Evolutionary conservation across 352 stramenopile species (phyloP), one percentile per base, ranked within the genome.

Genomic region (Pythium aphanidermatum): DNA sequence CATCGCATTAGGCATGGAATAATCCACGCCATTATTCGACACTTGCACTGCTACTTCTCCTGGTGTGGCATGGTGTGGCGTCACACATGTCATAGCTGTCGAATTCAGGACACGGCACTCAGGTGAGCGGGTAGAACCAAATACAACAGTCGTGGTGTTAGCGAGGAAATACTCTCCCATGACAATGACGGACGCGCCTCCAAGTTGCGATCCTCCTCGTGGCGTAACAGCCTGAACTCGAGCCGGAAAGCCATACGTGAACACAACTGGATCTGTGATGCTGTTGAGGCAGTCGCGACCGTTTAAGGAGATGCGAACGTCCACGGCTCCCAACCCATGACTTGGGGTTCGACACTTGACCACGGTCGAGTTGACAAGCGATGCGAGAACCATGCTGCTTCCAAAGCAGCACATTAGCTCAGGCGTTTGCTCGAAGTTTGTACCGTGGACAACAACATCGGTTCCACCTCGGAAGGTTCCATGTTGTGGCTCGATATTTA

Each of bases 401-500:
- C 61, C 65, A 58, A 95, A 92, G 30, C 76, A 84, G 34, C 84
- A 95, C 5, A 69, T 63, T 0, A 94, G 46, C 11, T 67, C 31
- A 3, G 59, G 64, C 1, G 74, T 80, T 10, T 76, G 59, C 10
- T 66, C 14, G 35, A 90, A 86, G 23, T 78, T 66, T 35, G 46
- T 65, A 1, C 80, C 80, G 19, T 53, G 12, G 9, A 92, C 52
- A 11, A 27, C 37, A 4, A 88, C 42, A 4, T 16, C 48, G 0
- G 76, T 87, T 10, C 66, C 68, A 9, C 80, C 80, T 19, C 49
- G 24, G 26, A 52, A 65, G 1, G 43, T 60, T 1, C 62, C 76
- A 4, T 48, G 42, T 0, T 16, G 3, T 12, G 76, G 76, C 7
- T n/a, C 38, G 27, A 84, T 26, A 1, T 42, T 25, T 0, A 21